A percentile compares a stretch with the other conserved stretches of the same genome.
phyloP scores from a whole-genome alignment of 78 protist species.

The Polysphondylium violaceum region DNA sequence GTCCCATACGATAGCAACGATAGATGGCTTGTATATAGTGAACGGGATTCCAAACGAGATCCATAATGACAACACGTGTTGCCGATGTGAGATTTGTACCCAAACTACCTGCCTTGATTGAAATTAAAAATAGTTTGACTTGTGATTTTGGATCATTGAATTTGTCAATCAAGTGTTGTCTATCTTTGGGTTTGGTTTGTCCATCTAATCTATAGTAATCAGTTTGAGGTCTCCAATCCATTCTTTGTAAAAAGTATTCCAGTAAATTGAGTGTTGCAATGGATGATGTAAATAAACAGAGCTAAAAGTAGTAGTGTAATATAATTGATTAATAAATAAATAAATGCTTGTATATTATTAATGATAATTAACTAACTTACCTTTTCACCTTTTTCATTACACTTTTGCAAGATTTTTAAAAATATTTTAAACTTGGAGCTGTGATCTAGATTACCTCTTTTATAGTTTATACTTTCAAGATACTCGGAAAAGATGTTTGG shows the following conservation, averaged over 20 bases:
- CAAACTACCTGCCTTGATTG: constrained; percentile 90
- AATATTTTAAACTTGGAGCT: constrained; percentile 11
- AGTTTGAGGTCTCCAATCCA: constrained; percentile 8
- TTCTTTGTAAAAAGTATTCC: constrained; percentile 52
- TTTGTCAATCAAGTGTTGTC: constrained; percentile 19
- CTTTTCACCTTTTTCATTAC: not conserved
- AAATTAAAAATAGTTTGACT: constrained; percentile 46
- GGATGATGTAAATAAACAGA: constrained; percentile 15
- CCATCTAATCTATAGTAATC: constrained; percentile 76
- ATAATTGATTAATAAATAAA: not conserved
- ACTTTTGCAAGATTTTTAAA: constrained; percentile 13
- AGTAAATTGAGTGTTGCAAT: constrained; percentile 45
- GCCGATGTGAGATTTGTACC: constrained; percentile 98
- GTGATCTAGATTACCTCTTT: constrained; percentile 43
- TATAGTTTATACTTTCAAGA: constrained; percentile 6
- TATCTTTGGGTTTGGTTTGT: constrained; percentile 4
- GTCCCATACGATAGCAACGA: constrained; percentile 97
- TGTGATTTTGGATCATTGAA: constrained; percentile 16
- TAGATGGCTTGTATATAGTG: constrained; percentile 94
- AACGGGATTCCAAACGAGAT: constrained; percentile 93
- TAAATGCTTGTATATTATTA: not conserved
- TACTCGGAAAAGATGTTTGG: constrained; percentile 1
- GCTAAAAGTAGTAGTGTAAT: too few species aligned
- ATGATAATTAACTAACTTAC: not conserved
- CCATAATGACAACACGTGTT: constrained; percentile 92